phyloP scores from a whole-genome alignment of 108 stramenopile genomes.

The Nitzschia palea region DNA sequence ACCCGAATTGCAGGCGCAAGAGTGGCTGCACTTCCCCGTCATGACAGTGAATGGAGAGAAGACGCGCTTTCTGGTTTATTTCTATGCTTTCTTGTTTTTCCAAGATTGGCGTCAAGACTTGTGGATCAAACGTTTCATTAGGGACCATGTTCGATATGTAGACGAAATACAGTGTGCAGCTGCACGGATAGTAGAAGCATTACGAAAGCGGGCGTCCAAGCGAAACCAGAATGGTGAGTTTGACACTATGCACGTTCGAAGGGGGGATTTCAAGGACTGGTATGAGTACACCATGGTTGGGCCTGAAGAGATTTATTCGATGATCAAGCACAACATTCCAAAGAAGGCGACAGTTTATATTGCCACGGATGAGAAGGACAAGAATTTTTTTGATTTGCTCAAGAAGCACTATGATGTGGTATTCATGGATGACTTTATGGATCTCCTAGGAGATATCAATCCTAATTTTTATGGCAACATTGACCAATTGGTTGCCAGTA shows the following conservation, averaged over 20 bases:
- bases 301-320: constrained; percentile 22
- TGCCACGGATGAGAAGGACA: constrained; percentile 76
- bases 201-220: constrained; percentile 47
- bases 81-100: constrained; percentile 85
- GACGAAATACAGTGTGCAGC: constrained; percentile 90
- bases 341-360: constrained; percentile 54
- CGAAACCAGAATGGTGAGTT: constrained; percentile 45
- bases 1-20: constrained; percentile 37
- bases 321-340: constrained; percentile 14
- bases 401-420: constrained; percentile 55
- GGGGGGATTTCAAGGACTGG: constrained; percentile 77
- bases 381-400: constrained; percentile 70
- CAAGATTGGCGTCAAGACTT: constrained; percentile 80
- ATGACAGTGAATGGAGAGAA: constrained; percentile 34
- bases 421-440: constrained; percentile 76
- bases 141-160: constrained; percentile 79
- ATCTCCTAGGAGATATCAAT: constrained; percentile 61
- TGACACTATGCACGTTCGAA: constrained; percentile 78
- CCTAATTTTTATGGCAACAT: constrained; percentile 80
- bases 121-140: constrained; percentile 75
- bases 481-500: constrained; percentile 75
- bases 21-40: constrained; percentile 59
- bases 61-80: constrained; percentile 71
- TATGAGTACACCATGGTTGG: constrained; percentile 33
- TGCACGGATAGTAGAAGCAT: constrained; percentile 64